A percentile compares a stretch with the other conserved stretches of the same genome.
These are phyloP conservation scores for Ramularia collo-cygni DNA, from an alignment of 2,329 filamentous ascomycete species.

Conservation along the genomic window DNA sequence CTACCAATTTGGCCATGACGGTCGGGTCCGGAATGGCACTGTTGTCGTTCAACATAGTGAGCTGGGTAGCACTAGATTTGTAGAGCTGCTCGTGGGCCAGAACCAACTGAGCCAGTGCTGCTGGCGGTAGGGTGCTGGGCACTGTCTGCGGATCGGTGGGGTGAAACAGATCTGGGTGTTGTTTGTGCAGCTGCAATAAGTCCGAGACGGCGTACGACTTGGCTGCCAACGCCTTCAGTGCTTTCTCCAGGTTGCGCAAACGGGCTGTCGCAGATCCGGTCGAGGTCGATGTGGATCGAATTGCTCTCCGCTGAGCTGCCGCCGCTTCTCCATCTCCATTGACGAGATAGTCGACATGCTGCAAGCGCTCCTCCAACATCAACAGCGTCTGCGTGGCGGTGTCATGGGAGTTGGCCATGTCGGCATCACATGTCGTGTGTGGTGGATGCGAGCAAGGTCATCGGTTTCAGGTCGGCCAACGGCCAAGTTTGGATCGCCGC, in stretches of 20 bases:
- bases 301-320: neutral
- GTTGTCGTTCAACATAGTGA: slow-evolving; percentile 40
- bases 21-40: slow-evolving; percentile 36
- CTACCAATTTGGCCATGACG: slow-evolving; percentile 47
- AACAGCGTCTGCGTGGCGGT: slow-evolving; percentile 31
- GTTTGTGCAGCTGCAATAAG: slow-evolving; percentile 35
- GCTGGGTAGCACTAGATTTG: slow-evolving; percentile 36
- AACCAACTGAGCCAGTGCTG: slow-evolving; percentile 32
- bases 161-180: slow-evolving; percentile 35
- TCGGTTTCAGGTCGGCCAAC: no score
- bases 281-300: neutral
- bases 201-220: slow-evolving; percentile 35
- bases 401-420: slow-evolving; percentile 8
- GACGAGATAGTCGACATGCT: slow-evolving; percentile 38
- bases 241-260: slow-evolving; percentile 23
- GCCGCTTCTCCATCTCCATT: slow-evolving; percentile 26
- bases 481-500: no score
- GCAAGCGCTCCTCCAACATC: slow-evolving; percentile 40
- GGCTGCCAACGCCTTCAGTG: slow-evolving; percentile 32
- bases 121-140: slow-evolving; percentile 18
- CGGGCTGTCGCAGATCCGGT: slow-evolving; percentile 18
- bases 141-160: slow-evolving; percentile 16
- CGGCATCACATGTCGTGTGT: neutral
- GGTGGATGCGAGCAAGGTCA: no score
- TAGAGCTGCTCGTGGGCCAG: slow-evolving; percentile 40